These are phyloP conservation scores for Verticillium albo-atrum DNA, from an alignment of 2,329 filamentous ascomycete species.

Conservation along the genomic window DNA sequence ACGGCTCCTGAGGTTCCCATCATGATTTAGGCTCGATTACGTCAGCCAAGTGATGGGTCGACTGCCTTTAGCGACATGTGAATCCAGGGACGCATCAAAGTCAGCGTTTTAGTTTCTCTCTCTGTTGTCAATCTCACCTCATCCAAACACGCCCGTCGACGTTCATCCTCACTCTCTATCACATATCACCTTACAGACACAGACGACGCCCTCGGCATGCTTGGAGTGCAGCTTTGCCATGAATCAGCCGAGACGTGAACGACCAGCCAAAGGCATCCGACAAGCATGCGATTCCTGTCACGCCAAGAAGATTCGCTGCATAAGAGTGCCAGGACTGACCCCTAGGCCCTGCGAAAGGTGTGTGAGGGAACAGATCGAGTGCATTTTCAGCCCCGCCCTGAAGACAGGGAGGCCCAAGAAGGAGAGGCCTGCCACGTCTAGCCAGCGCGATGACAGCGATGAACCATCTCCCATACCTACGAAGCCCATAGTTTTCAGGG, in stretches of 20 bases:
- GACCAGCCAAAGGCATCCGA: neutral
- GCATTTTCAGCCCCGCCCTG: conserved; percentile 6
- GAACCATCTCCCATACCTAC: neutral
- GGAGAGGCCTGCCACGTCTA: neutral
- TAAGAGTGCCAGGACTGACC: neutral
- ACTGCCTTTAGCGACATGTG: neutral
- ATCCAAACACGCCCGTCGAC: neutral
- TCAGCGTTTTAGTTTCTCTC: neutral
- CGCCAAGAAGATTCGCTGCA: conserved; percentile 5
- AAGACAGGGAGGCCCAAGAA: conserved; percentile 6
- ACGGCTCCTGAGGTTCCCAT: no score
- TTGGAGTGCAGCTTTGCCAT: neutral
- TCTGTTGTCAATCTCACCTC: neutral
- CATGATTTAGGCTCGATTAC: neutral
- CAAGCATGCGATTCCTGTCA: conserved; percentile 8
- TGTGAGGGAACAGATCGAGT: neutral
- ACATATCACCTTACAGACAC: no score
- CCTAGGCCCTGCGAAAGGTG: conserved; percentile 1
- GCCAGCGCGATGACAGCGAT: neutral
- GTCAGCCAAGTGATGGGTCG: neutral
- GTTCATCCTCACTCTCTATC: no score
- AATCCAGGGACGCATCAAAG: neutral
- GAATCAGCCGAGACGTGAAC: neutral
- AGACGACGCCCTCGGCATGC: neutral
- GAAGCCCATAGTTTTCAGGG: neutral